Evolutionary conservation across 78 protist genomes (phyloP).

Genomic region (Blattamonas nauphoetae): DNA sequence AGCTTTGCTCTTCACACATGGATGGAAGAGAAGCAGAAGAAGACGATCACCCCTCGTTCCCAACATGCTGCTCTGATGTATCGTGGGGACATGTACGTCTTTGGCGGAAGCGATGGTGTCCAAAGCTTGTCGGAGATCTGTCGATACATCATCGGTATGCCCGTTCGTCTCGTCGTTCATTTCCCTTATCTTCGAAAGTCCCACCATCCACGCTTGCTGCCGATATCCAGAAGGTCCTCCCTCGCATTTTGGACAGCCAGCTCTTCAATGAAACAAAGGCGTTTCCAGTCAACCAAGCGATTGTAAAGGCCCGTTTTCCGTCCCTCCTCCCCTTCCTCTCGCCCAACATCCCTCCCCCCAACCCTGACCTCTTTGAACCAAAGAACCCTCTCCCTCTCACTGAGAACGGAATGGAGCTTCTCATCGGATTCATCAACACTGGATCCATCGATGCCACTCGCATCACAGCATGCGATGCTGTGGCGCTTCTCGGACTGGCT

Average conservation of each 20-base stretch:
- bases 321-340: not conserved
- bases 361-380: too few species aligned
- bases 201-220: not conserved
- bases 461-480: not conserved
- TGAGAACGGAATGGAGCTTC: not conserved
- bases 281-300: not conserved
- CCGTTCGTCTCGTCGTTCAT: not conserved
- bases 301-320: not conserved
- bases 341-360: not conserved
- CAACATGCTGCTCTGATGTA: not conserved
- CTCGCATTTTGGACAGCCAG: not conserved
- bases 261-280: not conserved
- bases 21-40: not conserved
- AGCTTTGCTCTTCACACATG: not conserved
- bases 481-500: not conserved
- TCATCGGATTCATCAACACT: not conserved
- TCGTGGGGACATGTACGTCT: not conserved
- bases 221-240: not conserved
- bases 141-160: not conserved
- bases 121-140: not conserved
- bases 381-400: not conserved
- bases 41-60: not conserved
- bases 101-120: not conserved
- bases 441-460: not conserved
- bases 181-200: not conserved